Percentiles rank a stretch among this genome's conserved stretches.
phyloP scores from a whole-genome alignment of 2,329 filamentous ascomycete genomes.

The Plenodomus biglobosus region DNA sequence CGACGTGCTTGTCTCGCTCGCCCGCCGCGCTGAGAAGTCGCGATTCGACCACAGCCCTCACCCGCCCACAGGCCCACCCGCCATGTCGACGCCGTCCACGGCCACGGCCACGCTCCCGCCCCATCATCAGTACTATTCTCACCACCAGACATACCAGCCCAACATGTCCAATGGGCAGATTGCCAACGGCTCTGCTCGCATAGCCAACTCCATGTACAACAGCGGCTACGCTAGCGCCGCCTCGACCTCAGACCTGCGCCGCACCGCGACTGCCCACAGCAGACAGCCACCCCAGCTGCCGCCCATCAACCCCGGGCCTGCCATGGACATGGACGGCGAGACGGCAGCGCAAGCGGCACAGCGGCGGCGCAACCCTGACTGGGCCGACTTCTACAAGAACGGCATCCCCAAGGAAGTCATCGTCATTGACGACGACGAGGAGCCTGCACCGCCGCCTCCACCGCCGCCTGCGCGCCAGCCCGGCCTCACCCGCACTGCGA shows the following conservation, averaged over 20 bases:
- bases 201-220: constrained; percentile 44
- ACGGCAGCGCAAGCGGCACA: constrained; percentile 16
- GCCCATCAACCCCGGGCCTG: constrained; percentile 22
- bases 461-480: constrained; percentile 26
- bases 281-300: constrained; percentile 38
- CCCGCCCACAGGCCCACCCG: constrained; percentile 26
- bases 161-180: constrained; percentile 41
- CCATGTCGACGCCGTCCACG: constrained; percentile 50
- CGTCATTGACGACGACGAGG: constrained; percentile 55
- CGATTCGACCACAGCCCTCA: constrained; percentile 31
- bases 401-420: constrained; percentile 54
- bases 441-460: constrained; percentile 27
- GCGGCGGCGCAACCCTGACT: constrained; percentile 41
- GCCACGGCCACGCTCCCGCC: constrained; percentile 47
- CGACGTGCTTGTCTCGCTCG: constrained; percentile 18
- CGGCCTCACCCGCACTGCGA: constrained; percentile 24
- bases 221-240: constrained; percentile 43
- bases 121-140: constrained; percentile 46
- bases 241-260: constrained; percentile 42
- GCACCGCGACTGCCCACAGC: constrained; percentile 38
- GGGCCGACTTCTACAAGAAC: constrained; percentile 49
- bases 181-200: constrained; percentile 34
- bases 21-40: constrained; percentile 24
- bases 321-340: constrained; percentile 29
- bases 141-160: constrained; percentile 43